Evolutionary conservation across 129 eudicot species (phyloP).

Genomic region (Helichrysum umbraculigerum): DNA sequence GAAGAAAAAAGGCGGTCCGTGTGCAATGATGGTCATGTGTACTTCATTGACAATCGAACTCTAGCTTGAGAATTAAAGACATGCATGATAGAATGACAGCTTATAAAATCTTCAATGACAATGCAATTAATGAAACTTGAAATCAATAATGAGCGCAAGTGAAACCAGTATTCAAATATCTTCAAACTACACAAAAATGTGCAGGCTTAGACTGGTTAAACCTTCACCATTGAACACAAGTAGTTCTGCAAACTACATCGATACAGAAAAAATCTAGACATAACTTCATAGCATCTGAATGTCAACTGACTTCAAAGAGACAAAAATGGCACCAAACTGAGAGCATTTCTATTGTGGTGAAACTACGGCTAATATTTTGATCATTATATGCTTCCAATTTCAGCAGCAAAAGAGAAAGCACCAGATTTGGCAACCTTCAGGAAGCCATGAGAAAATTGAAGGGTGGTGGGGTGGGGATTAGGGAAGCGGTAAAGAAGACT

Average conservation of each 20-base stretch:
- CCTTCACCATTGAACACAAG: slow-evolving; percentile 18
- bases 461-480: not conserved
- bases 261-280: not conserved
- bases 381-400: not conserved
- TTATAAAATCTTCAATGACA: not conserved
- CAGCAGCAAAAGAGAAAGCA: slow-evolving; percentile 1
- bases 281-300: slow-evolving; percentile 3
- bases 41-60: too few relatives aligned
- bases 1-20: too few relatives aligned
- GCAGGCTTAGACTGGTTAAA: not conserved
- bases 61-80: too few relatives aligned
- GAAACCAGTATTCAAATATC: not conserved
- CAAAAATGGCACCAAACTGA: slow-evolving; percentile 17
- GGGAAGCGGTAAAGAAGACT: slow-evolving; percentile 1
- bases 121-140: not conserved
- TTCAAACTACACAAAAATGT: not conserved
- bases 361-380: not conserved
- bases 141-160: not conserved
- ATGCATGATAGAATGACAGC: not conserved
- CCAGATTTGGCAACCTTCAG: not conserved
- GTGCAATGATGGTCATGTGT: too few relatives aligned
- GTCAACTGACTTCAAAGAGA: slow-evolving; percentile 1
- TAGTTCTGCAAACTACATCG: not conserved
- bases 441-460: not conserved
- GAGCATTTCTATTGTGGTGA: not conserved